phyloP scores from a whole-genome alignment of 371 early-diverging fungal genomes.

The Batkoa obscura region DNA sequence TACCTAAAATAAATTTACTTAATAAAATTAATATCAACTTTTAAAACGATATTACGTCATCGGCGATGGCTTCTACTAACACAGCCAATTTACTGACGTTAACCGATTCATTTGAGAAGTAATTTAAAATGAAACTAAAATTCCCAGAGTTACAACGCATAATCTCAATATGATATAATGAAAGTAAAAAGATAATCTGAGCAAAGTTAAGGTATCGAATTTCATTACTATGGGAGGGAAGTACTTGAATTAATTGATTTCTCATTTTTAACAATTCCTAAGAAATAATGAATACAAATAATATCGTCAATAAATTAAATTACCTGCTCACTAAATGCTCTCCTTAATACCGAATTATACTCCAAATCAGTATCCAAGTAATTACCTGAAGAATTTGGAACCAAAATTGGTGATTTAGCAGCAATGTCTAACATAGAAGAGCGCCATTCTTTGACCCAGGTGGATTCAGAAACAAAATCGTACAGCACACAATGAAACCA shows the following conservation, averaged over 20 bases:
- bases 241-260: conserved; percentile 15
- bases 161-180: conserved; percentile 69
- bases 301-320: background rate
- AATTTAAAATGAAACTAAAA: conserved; percentile 47
- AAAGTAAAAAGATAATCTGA: conserved; percentile 58
- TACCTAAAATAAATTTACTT: too few relatives aligned
- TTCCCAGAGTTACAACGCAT: conserved; percentile 51
- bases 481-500: conserved; percentile 77
- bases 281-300: background rate
- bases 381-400: conserved; percentile 42
- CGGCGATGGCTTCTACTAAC: conserved; percentile 58
- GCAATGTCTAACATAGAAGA: conserved; percentile 48
- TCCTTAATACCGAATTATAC: conserved; percentile 62
- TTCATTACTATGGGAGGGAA: conserved; percentile 28
- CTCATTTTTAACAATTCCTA: conserved; percentile 9
- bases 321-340: conserved; percentile 43
- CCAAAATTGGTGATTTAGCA: conserved; percentile 64
- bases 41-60: too few relatives aligned
- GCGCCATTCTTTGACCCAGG: conserved; percentile 61
- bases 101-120: conserved; percentile 71
- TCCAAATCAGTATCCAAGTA: conserved; percentile 80
- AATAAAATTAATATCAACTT: too few relatives aligned
- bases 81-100: conserved; percentile 42
- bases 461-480: conserved; percentile 50
- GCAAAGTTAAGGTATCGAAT: conserved; percentile 48